Base-by-base conservation (phyloP, 2,329 filamentous ascomycete species). In the Mycosphaerella sp. region DNA sequence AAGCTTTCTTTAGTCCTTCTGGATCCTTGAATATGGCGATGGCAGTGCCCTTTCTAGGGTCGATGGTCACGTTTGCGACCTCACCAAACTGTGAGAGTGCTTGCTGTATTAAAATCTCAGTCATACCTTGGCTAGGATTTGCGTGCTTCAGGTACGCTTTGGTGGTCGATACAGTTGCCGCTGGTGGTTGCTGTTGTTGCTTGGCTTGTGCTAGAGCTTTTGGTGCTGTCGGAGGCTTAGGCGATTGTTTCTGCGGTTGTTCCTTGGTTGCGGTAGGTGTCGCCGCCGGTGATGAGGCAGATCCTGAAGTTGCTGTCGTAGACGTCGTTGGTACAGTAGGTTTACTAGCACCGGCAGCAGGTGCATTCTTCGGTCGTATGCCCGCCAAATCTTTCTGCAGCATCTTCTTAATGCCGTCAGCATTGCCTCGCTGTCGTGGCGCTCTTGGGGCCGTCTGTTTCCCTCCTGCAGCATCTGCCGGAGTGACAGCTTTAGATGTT, bases 1-100 rank as follows among this genome's bases (percentile, higher is more conserved):
- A 83, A 4, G 92, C 92, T 65, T 87, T 89, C 63, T 81, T 81
- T 26, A 97, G 76, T 8, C 80, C 79, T 7, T 84, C 82, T 0
- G 85, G 79, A 21, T 89, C 84, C 8, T 81, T 80, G 73, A 96
- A 97, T 59, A 95, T 88, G 39, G 95, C 85, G 68, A 96, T 95
- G 2, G 90, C 92, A 65, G 95, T 95, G 0, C 90, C 90, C 70
- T 96, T 96, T 65, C 91, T 87, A 70, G 90, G 91, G 68, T 97
- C 92, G 51, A 97, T 92, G 64, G 96, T 92, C 14, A 95, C 88
- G 60, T 83, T 86, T 0, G 81, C 81, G 44, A 96, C 81, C 1
- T 80, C 70, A 1, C 92, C 92, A 63, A 89, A 95, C 0, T 74
- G 71, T 43, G 84, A 79, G 67, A 97, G 82, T 0, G 87, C 84